A percentile compares a stretch with the other conserved stretches of the same genome.
phyloP scores from a whole-genome alignment of 75 land plant genomes.

The Pinus albicaulis region DNA sequence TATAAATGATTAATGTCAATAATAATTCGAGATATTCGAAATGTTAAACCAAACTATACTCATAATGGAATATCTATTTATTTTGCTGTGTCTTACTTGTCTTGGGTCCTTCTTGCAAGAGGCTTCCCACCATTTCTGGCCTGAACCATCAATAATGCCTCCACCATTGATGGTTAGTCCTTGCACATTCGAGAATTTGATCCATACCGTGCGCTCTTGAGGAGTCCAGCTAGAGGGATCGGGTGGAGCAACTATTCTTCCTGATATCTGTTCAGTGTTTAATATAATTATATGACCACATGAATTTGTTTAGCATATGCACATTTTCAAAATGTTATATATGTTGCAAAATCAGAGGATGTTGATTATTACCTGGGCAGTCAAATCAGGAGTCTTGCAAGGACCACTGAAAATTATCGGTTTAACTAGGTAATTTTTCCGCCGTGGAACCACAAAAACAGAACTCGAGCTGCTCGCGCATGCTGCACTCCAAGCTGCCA shows the following conservation, averaged over 20 bases:
- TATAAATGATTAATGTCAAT: too few species aligned
- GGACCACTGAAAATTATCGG: constrained; percentile 21
- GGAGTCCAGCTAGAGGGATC: constrained; percentile 11
- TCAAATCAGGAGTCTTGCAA: background rate
- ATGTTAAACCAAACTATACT: too few species aligned
- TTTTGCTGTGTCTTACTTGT: constrained; percentile 2
- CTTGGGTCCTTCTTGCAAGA: constrained; percentile 27
- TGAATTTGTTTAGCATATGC: too few species aligned
- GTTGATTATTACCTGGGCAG: background rate
- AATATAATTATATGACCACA: too few species aligned
- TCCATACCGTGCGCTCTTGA: constrained; percentile 14
- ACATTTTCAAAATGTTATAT: too few species aligned
- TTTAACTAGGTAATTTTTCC: constrained; percentile 13
- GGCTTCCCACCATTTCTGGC: constrained; percentile 39
- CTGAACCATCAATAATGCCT: constrained; percentile 40
- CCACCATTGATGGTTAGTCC: constrained; percentile 24
- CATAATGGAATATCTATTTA: too few species aligned
- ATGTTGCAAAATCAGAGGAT: too few species aligned
- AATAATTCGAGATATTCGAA: too few species aligned
- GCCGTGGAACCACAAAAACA: constrained; percentile 32
- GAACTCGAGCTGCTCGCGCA: constrained; percentile 20
- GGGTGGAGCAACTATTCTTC: constrained; percentile 20
- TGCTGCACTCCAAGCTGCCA: constrained; percentile 44
- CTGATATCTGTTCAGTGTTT: constrained; percentile 10
- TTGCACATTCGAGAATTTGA: constrained; percentile 20